These are phyloP conservation scores for Talaromyces amestolkiae DNA, from an alignment of 2,329 filamentous ascomycete species.

Conservation along the genomic window DNA sequence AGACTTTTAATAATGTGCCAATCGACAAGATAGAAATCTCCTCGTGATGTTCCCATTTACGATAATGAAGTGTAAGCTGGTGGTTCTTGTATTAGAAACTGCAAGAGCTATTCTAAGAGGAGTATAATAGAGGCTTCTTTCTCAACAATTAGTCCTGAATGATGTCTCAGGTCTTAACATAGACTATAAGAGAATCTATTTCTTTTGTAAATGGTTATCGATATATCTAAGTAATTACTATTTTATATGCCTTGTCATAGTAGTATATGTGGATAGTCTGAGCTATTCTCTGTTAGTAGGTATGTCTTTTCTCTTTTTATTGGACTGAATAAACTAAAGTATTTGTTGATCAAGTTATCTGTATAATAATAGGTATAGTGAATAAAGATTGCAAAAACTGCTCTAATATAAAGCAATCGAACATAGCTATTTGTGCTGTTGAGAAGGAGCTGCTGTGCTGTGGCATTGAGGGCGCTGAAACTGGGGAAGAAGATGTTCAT, in stretches of 20 bases:
- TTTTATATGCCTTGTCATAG: neutral
- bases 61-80: neutral
- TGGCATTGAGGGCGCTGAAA: constrained; percentile 21
- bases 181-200: neutral
- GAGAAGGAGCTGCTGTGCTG: constrained; percentile 17
- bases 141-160: neutral
- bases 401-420: neutral
- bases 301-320: neutral
- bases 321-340: neutral
- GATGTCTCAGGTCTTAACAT: neutral
- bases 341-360: neutral
- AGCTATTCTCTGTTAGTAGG: neutral
- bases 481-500: constrained; percentile 25
- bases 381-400: neutral
- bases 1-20: constrained; percentile 1
- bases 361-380: neutral
- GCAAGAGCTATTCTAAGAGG: neutral
- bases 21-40: neutral
- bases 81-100: neutral
- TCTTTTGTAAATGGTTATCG: neutral
- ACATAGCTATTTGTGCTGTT: neutral
- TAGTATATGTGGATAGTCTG: neutral
- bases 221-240: neutral
- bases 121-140: constrained; percentile 1
- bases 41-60: neutral